These are phyloP conservation scores for Eucalyptus victrix DNA, from an alignment of 345 rosid species.

Conservation along the genomic window DNA sequence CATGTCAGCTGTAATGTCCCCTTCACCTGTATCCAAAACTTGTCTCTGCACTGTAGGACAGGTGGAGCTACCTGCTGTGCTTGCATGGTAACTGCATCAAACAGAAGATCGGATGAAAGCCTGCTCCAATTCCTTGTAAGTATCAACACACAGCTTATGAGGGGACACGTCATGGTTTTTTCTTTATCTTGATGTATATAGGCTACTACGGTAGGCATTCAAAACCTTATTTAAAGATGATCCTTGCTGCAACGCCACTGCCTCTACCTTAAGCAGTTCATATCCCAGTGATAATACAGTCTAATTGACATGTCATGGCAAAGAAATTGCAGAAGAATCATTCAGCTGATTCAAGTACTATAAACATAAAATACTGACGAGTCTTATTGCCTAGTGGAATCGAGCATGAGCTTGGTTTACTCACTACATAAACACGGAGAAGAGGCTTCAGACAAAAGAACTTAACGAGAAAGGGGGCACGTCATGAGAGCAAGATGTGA, in stretches of 20 bases:
- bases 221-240: neutral
- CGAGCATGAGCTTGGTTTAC: slow-evolving; percentile 30
- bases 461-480: neutral
- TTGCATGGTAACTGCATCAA: slow-evolving; percentile 34
- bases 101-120: neutral
- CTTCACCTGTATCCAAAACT: slow-evolving; percentile 37
- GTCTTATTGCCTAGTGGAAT: slow-evolving; percentile 23
- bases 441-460: neutral
- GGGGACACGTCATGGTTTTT: neutral
- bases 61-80: slow-evolving; percentile 12
- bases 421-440: slow-evolving; percentile 8
- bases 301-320: neutral
- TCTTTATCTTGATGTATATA: neutral
- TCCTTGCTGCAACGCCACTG: neutral
- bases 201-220: neutral
- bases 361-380: slow-evolving; percentile 36
- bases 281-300: neutral
- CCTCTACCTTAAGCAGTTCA: neutral
- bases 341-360: neutral
- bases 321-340: neutral
- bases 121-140: neutral
- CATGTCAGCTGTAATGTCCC: slow-evolving; percentile 19
- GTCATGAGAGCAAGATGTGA: neutral
- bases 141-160: neutral
- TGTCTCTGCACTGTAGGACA: slow-evolving; percentile 39